These are phyloP conservation scores for Tuber melanosporum DNA, from an alignment of 495 filamentous ascomycete species.

Conservation along the genomic window DNA sequence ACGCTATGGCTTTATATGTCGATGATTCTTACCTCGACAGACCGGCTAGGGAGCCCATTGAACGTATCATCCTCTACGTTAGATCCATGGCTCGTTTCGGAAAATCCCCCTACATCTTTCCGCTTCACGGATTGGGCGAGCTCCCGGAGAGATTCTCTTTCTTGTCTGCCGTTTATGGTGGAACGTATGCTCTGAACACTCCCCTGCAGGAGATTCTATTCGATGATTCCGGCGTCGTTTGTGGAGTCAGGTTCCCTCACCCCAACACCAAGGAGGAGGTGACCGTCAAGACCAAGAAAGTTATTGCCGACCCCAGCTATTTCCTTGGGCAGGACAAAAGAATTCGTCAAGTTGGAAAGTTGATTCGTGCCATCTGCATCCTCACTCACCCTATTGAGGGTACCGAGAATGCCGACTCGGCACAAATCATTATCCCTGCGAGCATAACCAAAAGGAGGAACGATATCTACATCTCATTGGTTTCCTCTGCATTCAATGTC, in stretches of 20 bases:
- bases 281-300: constrained; percentile 89
- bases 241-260: constrained; percentile 65
- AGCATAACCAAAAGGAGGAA: constrained; percentile 92
- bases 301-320: constrained; percentile 93
- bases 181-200: constrained; percentile 99
- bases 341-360: constrained; percentile 75
- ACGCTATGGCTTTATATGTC: constrained; percentile 93
- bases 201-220: constrained; percentile 82
- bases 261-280: constrained; percentile 96
- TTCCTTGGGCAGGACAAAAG: constrained; percentile 64
- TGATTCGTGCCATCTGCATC: constrained; percentile 94
- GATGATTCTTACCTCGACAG: constrained; percentile 77
- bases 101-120: constrained; percentile 99
- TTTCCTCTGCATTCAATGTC: constrained; percentile 93
- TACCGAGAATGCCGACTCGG: constrained; percentile 82
- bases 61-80: constrained; percentile 90
- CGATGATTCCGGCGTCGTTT: constrained; percentile 69
- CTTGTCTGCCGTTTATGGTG: constrained; percentile 93
- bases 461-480: constrained; percentile 96
- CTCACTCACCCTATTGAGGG: constrained; percentile 84
- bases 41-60: constrained; percentile 74
- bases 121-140: constrained; percentile 93
- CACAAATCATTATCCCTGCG: constrained; percentile 96
- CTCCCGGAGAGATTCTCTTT: constrained; percentile 97
- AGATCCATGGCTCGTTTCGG: constrained; percentile 97